Conservation (phyloP, 345 rosid genomes). For the Lenwebbia sp. region DNA sequence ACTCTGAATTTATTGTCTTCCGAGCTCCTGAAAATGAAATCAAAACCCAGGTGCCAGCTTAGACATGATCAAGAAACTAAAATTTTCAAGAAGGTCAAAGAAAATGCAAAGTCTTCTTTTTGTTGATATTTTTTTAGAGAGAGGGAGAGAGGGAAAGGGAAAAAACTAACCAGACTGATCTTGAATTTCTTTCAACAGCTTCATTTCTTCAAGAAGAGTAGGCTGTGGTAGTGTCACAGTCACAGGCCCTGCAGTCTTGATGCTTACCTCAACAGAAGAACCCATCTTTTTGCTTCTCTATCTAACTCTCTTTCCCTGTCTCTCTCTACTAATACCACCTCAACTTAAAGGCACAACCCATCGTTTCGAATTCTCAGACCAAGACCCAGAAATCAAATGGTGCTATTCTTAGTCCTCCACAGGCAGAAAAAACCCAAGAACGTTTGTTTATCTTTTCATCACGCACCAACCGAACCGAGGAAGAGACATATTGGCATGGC, state of each 20-base stretch:
- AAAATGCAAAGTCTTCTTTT: background rate
- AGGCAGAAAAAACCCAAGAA: background rate
- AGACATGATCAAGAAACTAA: background rate
- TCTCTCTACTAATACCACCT: background rate
- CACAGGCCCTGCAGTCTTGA: conserved; percentile 32
- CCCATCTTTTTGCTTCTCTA: conserved; percentile 18
- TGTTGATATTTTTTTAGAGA: background rate
- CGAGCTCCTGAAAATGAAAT: conserved; percentile 40
- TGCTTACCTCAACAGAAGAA: conserved; percentile 53
- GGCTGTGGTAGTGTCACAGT: conserved; percentile 21
- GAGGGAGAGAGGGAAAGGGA: background rate
- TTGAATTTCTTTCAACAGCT: conserved; percentile 77
- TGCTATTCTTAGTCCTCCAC: background rate
- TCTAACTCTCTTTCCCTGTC: background rate
- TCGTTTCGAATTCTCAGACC: background rate
- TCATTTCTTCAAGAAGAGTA: conserved; percentile 78
- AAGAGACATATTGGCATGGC: background rate
- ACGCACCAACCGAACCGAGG: background rate
- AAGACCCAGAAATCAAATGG: background rate
- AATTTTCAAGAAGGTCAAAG: background rate
- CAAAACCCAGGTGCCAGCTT: background rate
- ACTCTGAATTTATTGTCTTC: conserved; percentile 72
- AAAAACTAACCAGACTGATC: conserved; percentile 69
- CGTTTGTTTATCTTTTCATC: background rate
- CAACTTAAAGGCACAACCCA: background rate